Evolutionary conservation across 202 grass and related monocot genomes (phyloP).

Genomic region (Tripidium arundinaceum): DNA sequence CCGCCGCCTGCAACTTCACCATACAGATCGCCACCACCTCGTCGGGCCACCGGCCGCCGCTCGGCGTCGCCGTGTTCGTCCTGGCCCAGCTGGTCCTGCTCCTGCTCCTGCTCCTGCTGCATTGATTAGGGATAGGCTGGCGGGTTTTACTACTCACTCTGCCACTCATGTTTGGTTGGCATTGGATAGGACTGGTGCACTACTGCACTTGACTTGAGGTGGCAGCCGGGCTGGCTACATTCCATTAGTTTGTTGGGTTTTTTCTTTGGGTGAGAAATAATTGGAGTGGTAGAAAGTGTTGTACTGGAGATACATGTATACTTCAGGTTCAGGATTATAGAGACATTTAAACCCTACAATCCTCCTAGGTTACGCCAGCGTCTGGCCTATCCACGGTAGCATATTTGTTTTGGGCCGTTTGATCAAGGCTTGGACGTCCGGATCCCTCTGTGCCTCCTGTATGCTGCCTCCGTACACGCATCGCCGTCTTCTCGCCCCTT

Average conservation of each 20-base stretch:
- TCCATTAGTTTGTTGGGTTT: conserved; percentile 7
- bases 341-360: no score
- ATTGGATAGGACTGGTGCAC: not conserved
- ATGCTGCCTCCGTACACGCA: no score
- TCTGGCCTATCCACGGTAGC: no score
- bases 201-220: not conserved
- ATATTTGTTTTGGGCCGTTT: no score
- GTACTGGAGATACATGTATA: conserved; percentile 14
- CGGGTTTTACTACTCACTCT: not conserved
- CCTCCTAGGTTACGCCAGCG: no score
- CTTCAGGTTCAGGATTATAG: not conserved
- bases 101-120: conserved; percentile 16
- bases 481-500: no score
- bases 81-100: not conserved
- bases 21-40: conserved; percentile 64
- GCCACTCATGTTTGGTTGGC: not conserved
- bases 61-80: not conserved
- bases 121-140: not conserved
- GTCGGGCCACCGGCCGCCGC: not conserved
- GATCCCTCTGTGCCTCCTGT: no score
- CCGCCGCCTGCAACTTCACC: conserved; percentile 77
- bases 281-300: not conserved
- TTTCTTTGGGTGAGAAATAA: not conserved
- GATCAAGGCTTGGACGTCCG: no score
- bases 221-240: not conserved